phyloP scores from a whole-genome alignment of 805 yeast species.

The Saturnispora ahearnii region DNA sequence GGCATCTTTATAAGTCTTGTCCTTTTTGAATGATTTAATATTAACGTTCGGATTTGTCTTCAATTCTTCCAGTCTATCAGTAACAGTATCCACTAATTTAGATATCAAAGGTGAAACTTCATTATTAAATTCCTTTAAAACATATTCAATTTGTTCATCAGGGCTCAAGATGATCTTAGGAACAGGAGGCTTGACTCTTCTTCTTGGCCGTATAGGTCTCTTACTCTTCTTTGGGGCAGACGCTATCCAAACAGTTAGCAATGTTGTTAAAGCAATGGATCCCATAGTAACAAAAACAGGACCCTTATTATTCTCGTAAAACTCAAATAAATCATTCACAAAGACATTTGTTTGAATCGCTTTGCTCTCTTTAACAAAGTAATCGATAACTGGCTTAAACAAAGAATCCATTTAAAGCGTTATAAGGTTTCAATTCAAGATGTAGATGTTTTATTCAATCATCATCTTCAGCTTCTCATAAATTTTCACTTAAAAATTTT shows the following conservation, averaged over 20 bases:
- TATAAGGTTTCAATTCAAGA: too few species aligned
- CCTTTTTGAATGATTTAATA: background rate
- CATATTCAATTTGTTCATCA: conserved; percentile 5
- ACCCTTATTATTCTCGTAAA: background rate
- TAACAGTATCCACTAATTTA: background rate
- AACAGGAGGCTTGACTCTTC: conserved; percentile 13
- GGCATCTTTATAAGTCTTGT: conserved; percentile 20
- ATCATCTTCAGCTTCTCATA: background rate
- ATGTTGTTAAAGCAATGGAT: background rate
- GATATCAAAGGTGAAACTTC: conserved; percentile 1
- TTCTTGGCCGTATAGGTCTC: background rate
- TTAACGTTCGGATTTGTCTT: background rate
- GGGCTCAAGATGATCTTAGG: conserved; percentile 16
- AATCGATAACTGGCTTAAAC: background rate
- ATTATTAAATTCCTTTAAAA: background rate
- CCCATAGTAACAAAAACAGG: background rate
- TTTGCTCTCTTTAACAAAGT: background rate
- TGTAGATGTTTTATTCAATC: background rate
- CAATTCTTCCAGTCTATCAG: conserved; percentile 9
- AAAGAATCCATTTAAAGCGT: background rate
- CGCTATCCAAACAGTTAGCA: background rate
- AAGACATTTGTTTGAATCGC: background rate
- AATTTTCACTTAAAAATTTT: background rate
- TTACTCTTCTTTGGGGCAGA: background rate
- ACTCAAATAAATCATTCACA: background rate